Evolutionary conservation across 257 asterid species (phyloP).

Genomic region (Nicotiana benthamiana): DNA sequence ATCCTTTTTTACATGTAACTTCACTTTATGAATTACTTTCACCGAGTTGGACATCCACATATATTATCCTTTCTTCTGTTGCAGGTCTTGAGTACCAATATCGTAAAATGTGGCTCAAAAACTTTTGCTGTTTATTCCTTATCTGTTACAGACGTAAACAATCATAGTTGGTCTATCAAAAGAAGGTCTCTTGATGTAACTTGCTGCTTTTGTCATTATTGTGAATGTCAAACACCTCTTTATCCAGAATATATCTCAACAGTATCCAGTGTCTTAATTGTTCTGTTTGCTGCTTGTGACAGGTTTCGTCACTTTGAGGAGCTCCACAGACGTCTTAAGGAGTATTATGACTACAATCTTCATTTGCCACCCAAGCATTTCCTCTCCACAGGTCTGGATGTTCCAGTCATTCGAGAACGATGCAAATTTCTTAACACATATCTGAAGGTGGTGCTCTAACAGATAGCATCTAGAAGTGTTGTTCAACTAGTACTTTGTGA

Average conservation of each 20-base stretch:
- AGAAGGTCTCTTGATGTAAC: conserved; percentile 56
- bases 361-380: conserved; percentile 98
- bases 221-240: neutral
- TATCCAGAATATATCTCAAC: conserved; percentile 4
- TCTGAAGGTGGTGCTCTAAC: conserved; percentile 60
- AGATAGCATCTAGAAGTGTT: conserved; percentile 3
- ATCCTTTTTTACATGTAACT: neutral
- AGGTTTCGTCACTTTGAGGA: conserved; percentile 96
- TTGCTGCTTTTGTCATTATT: conserved; percentile 4
- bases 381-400: conserved; percentile 80
- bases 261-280: neutral
- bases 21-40: conserved; percentile 1
- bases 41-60: conserved; percentile 1
- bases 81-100: conserved; percentile 84
- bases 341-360: conserved; percentile 78
- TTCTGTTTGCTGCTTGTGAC: conserved; percentile 19
- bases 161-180: conserved; percentile 90
- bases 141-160: conserved; percentile 72
- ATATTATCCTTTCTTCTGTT: conserved; percentile 18
- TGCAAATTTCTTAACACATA: conserved; percentile 84
- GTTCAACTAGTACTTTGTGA: neutral
- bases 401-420: conserved; percentile 69
- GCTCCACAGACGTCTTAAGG: conserved; percentile 94
- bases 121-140: conserved; percentile 80
- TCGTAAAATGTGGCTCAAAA: conserved; percentile 90